phyloP scores from a whole-genome alignment of 164 flowering plant species.

The Stephania japonica region DNA sequence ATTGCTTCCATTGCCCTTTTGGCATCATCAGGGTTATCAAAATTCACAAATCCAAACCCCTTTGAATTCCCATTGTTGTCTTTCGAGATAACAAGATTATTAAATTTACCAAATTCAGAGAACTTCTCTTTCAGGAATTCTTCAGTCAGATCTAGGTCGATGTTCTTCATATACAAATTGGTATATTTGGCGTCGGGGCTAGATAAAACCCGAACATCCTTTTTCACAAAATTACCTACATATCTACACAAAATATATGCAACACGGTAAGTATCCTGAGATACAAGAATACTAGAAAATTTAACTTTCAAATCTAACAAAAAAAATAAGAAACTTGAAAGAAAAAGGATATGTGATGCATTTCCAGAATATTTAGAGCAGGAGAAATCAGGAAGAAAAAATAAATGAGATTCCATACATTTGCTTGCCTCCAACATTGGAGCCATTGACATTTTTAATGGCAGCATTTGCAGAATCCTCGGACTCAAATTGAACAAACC shows the following conservation, averaged over 20 bases:
- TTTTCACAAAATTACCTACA: conserved; percentile 59
- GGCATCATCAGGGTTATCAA: conserved; percentile 71
- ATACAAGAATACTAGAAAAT: background rate
- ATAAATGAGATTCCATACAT: conserved; percentile 35
- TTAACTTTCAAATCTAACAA: background rate
- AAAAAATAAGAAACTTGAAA: background rate
- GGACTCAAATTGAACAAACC: conserved; percentile 80
- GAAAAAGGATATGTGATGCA: background rate
- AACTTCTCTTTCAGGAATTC: conserved; percentile 57
- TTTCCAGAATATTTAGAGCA: background rate
- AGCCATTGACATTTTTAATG: conserved; percentile 51
- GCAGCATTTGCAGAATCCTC: conserved; percentile 71
- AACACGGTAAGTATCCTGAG: background rate
- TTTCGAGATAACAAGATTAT: conserved; percentile 46
- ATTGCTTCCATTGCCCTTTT: conserved; percentile 53
- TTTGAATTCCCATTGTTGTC: conserved; percentile 61
- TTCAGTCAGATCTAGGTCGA: conserved; percentile 58
- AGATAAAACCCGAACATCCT: conserved; percentile 49
- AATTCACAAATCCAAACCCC: conserved; percentile 93
- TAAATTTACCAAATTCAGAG: conserved; percentile 61
- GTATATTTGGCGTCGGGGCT: conserved; percentile 55
- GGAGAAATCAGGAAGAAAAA: background rate
- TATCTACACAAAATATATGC: conserved; percentile 33
- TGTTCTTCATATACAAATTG: conserved; percentile 75
- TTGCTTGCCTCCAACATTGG: conserved; percentile 47